Base-by-base conservation (phyloP, 345 rosid genomes). In the Mercurialis annua region DNA sequence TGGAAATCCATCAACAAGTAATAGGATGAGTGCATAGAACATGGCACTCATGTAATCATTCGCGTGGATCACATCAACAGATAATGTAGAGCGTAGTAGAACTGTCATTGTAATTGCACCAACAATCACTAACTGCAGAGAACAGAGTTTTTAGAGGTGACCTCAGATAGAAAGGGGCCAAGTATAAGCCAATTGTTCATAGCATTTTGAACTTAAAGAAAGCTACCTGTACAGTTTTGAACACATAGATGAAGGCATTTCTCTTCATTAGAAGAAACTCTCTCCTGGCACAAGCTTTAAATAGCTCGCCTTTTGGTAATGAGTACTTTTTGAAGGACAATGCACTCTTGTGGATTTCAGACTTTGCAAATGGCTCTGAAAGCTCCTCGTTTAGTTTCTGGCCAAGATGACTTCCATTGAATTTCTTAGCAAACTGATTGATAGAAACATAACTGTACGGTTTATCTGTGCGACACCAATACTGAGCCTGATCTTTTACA, bases 181-280 rank as follows among this genome's bases (percentile, higher is more conserved):
- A 17, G 20, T 17, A 33, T 24, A 24, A 18, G 21, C 33, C 21
- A 4, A 12, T 34, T 50, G 18, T 50, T 11, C 21, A 4, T 44
- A 7, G 9, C 1, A 26, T n/a, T n/a, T n/a, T n/a, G n/a, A n/a
- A n/a, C n/a, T n/a, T 23, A 38, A 9, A 38, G 18, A 38, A 66
- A 36, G 21, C 70, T 29, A 88, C 87, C 85, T 82, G 91, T 57
- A 20, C 15, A 48, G 81, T 66, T 75, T 86, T 84, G 73, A 83
- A 83, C 6, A 81, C 56, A 40, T 86, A 84, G n/a, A 84, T n/a
- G 21, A 84, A 84, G 18, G 76, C 70, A 57, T 86, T 86, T 72
- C 95, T 88, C 76, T 73, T 86, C 85, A 82, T 81, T 15, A 88
- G 81, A 60, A 88, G 85, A 54, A 78, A 46, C 64, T 88, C 89